phyloP scores from a whole-genome alignment of 1,139 yeast species.

The Sugiyamaella xylanicola region DNA sequence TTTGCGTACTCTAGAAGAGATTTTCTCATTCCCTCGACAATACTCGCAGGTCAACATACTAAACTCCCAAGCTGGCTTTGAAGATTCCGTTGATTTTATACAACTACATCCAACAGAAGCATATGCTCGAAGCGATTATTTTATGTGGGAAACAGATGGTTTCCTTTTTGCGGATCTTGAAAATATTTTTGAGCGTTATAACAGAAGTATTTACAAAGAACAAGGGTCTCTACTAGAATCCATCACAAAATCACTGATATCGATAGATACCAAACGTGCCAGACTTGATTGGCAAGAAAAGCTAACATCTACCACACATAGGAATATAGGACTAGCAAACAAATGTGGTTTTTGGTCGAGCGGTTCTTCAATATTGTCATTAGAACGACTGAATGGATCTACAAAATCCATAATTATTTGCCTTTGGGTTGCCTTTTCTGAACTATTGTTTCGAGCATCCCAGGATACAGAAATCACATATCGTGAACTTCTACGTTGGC shows the following conservation, averaged over 20 bases:
- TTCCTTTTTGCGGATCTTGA: slow-evolving; percentile 3
- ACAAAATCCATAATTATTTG: slow-evolving; percentile 18
- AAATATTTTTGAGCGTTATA: slow-evolving; percentile 1
- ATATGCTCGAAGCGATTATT: neutral
- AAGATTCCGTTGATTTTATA: neutral
- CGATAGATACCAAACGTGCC: slow-evolving; percentile 7
- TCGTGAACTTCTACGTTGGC: slow-evolving; percentile 17
- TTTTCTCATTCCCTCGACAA: slow-evolving; percentile 4
- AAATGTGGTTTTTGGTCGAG: slow-evolving; percentile 1
- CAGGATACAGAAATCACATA: slow-evolving; percentile 14
- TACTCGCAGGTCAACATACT: slow-evolving; percentile 9
- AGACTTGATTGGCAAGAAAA: slow-evolving; percentile 10
- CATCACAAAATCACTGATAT: slow-evolving; percentile 10
- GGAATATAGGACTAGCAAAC: neutral
- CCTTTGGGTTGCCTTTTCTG: slow-evolving; percentile 21
- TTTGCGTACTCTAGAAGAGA: slow-evolving; percentile 26
- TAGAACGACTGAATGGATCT: neutral
- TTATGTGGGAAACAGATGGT: neutral
- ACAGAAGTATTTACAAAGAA: neutral
- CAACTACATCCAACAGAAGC: neutral
- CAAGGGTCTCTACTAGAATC: slow-evolving; percentile 4
- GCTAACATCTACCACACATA: neutral
- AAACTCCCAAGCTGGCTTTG: slow-evolving; percentile 1
- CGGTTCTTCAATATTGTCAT: neutral
- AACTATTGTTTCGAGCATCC: slow-evolving; percentile 13